Evolutionary conservation across 2,329 filamentous ascomycete genomes (phyloP).

Genomic region (Penicillium sp.): DNA sequence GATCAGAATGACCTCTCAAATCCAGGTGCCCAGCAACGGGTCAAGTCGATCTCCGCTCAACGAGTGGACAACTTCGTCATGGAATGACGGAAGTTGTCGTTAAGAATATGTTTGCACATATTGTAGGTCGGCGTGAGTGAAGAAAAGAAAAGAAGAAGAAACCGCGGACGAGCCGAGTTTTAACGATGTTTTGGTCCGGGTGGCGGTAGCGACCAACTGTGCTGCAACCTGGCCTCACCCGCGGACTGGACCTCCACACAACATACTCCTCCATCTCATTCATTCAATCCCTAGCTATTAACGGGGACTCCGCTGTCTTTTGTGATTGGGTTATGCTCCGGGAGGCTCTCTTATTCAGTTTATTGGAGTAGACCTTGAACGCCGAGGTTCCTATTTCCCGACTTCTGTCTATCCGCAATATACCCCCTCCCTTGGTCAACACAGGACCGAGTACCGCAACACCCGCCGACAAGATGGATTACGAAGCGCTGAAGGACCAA

Average conservation of each 20-base stretch:
- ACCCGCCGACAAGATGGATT: slow-evolving; percentile 65
- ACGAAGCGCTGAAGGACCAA: slow-evolving; percentile 88
- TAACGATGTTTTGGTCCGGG: slow-evolving; percentile 35
- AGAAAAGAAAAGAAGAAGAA: slow-evolving; percentile 37
- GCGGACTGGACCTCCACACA: slow-evolving; percentile 35
- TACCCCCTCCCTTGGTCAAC: slow-evolving; percentile 27
- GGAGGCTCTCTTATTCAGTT: slow-evolving; percentile 22
- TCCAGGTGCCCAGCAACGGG: slow-evolving; percentile 70
- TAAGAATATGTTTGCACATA: slow-evolving; percentile 52
- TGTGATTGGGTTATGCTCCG: slow-evolving; percentile 33
- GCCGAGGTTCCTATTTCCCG: slow-evolving; percentile 15
- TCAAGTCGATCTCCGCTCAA: slow-evolving; percentile 62
- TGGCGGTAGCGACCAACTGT: slow-evolving; percentile 32
- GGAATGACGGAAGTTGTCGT: slow-evolving; percentile 51
- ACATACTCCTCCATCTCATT: slow-evolving; percentile 33
- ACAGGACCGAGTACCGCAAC: slow-evolving; percentile 22
- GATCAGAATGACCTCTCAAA: slow-evolving; percentile 62
- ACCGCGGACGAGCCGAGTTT: slow-evolving; percentile 22
- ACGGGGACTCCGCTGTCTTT: slow-evolving; percentile 25
- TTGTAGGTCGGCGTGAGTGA: slow-evolving; percentile 50
- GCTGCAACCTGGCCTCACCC: slow-evolving; percentile 48
- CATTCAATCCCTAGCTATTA: slow-evolving; percentile 28
- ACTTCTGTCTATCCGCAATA: slow-evolving; percentile 17
- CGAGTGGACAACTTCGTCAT: slow-evolving; percentile 62
- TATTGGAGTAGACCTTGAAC: slow-evolving; percentile 20